Evolutionary conservation across 139 green algal species (phyloP).

Genomic region (Axilococcus clingmanii): DNA sequence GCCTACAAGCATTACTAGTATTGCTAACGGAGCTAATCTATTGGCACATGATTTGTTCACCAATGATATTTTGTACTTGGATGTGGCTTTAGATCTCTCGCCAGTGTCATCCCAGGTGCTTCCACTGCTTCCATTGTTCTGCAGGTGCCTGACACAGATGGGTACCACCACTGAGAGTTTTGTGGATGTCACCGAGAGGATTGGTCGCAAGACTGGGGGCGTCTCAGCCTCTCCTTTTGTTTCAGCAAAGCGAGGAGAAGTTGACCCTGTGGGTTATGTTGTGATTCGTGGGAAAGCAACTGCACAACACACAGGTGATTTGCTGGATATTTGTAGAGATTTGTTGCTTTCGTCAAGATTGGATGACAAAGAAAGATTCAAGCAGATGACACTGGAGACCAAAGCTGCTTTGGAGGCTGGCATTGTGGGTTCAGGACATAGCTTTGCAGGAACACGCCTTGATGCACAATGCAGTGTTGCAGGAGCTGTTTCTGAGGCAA

Average conservation of each 20-base stretch:
- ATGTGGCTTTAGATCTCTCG: slow-evolving; percentile 58
- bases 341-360: slow-evolving; percentile 71
- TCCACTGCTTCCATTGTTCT: slow-evolving; percentile 96
- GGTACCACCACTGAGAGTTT: slow-evolving; percentile 81
- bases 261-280: slow-evolving; percentile 65
- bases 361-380: slow-evolving; percentile 87
- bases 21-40: slow-evolving; percentile 54
- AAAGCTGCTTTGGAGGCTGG: slow-evolving; percentile 73
- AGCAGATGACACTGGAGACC: slow-evolving; percentile 91
- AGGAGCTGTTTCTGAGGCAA: slow-evolving; percentile 77
- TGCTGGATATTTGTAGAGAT: slow-evolving; percentile 79
- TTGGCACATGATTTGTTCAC: slow-evolving; percentile 96
- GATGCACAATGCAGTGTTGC: slow-evolving; percentile 75
- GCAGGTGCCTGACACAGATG: slow-evolving; percentile 76
- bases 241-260: slow-evolving; percentile 34
- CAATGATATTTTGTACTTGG: slow-evolving; percentile 96
- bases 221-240: slow-evolving; percentile 82
- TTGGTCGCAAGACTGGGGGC: slow-evolving; percentile 94
- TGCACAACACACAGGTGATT: slow-evolving; percentile 70
- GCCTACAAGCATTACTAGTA: slow-evolving; percentile 51
- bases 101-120: slow-evolving; percentile 71
- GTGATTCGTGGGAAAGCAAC: slow-evolving; percentile 91
- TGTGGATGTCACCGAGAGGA: slow-evolving; percentile 90
- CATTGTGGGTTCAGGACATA: slow-evolving; percentile 72
- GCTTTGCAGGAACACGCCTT: slow-evolving; percentile 70